phyloP scores from a whole-genome alignment of 2,329 filamentous ascomycete genomes.

The Penicillium sp. region DNA sequence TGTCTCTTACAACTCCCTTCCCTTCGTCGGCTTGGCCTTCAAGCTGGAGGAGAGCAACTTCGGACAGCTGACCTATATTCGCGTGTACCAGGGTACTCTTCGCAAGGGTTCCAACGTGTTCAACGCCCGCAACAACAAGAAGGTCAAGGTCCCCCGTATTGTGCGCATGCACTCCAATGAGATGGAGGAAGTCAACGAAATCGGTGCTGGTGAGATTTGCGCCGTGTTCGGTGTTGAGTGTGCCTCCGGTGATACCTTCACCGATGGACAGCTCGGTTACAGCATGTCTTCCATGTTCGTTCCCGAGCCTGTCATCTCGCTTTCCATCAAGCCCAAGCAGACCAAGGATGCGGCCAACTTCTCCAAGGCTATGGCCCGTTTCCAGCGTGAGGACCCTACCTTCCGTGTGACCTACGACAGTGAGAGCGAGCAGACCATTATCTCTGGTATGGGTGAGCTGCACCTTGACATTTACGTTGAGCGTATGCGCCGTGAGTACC shows the following conservation, averaged over 20 bases:
- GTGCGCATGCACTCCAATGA: constrained; percentile 99
- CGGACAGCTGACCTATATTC: constrained; percentile 96
- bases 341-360: constrained; percentile 92
- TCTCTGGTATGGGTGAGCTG: constrained; percentile 96
- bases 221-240: constrained; percentile 98
- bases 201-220: constrained; percentile 96
- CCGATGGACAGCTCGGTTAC: constrained; percentile 89
- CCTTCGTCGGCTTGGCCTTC: constrained; percentile 95
- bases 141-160: constrained; percentile 94
- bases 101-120: constrained; percentile 88
- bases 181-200: constrained; percentile 94
- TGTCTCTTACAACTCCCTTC: constrained; percentile 89
- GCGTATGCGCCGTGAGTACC: constrained; percentile 95
- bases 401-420: constrained; percentile 92
- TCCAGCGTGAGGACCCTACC: constrained; percentile 97
- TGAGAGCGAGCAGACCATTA: constrained; percentile 95
- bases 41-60: constrained; percentile 99
- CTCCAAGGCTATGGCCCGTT: constrained; percentile 97
- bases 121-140: constrained; percentile 94
- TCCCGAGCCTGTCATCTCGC: constrained; percentile 95
- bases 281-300: constrained; percentile 98
- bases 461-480: constrained; percentile 98
- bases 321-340: constrained; percentile 95
- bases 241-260: constrained; percentile 97
- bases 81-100: constrained; percentile 93